Conservation (phyloP, 2,329 filamentous ascomycete species). For the Xylaria digitata region DNA sequence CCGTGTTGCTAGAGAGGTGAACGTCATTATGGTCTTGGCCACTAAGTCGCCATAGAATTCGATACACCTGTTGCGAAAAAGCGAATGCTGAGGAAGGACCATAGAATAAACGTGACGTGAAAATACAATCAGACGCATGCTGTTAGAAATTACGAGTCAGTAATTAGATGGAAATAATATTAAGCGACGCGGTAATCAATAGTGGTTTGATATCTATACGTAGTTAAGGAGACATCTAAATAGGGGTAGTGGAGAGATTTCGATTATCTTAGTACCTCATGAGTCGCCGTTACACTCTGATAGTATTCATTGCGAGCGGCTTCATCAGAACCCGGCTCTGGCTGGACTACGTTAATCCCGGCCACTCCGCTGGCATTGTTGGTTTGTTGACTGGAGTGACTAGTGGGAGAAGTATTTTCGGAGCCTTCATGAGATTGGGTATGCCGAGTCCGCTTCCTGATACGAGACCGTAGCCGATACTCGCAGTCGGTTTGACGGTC, state of each 20-base stretch:
- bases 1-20: slow-evolving; percentile 5
- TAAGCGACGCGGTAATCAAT: neutral
- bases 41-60: slow-evolving; percentile 21
- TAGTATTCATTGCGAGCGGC: slow-evolving; percentile 22
- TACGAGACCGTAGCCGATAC: slow-evolving; percentile 24
- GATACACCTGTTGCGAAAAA: slow-evolving; percentile 30
- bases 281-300: slow-evolving; percentile 25
- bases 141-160: neutral
- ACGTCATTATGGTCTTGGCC: neutral
- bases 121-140: slow-evolving; percentile 22
- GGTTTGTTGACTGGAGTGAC: slow-evolving; percentile 7
- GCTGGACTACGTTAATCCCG: slow-evolving; percentile 4
- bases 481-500: slow-evolving; percentile 19
- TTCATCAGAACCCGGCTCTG: slow-evolving; percentile 7
- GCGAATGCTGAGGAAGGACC: slow-evolving; percentile 31
- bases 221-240: too few relatives aligned
- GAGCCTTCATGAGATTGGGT: slow-evolving; percentile 6
- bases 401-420: slow-evolving; percentile 1
- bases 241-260: neutral
- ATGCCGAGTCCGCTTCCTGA: slow-evolving; percentile 13
- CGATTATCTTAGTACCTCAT: slow-evolving; percentile 5
- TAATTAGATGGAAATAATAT: neutral
- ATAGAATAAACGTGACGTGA: slow-evolving; percentile 28
- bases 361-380: neutral
- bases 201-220: neutral